phyloP scores from a whole-genome alignment of 768 basidiomycete genomes.

The Chlorophyllum brunneum region DNA sequence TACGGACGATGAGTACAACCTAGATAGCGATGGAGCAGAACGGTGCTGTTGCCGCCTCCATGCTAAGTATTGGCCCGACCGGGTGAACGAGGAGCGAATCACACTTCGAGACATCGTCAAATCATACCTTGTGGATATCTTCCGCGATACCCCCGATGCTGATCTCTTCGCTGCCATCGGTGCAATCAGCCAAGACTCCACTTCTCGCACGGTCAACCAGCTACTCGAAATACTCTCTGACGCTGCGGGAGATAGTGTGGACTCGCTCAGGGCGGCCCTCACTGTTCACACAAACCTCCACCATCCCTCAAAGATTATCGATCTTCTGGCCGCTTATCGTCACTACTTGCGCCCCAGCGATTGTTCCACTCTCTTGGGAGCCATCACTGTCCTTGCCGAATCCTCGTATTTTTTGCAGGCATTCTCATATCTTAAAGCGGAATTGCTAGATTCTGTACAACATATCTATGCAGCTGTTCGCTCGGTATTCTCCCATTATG shows the following conservation, averaged over 20 bases:
- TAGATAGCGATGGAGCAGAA: constrained; percentile 20
- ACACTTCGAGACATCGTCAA: constrained; percentile 43
- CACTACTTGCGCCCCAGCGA: constrained; percentile 65
- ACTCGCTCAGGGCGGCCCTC: constrained; percentile 52
- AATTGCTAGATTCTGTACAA: constrained; percentile 43
- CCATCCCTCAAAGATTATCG: constrained; percentile 30
- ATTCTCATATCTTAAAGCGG: constrained; percentile 45
- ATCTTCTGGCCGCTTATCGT: constrained; percentile 41
- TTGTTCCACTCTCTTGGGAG: constrained; percentile 38
- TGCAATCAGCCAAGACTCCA: constrained; percentile 30
- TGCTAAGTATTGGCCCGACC: constrained; percentile 49
- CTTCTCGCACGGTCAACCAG: constrained; percentile 25
- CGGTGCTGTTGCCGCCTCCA: constrained; percentile 34
- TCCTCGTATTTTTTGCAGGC: constrained; percentile 26
- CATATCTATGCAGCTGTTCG: constrained; percentile 41
- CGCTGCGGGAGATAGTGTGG: constrained; percentile 45
- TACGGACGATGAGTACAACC: constrained; percentile 21
- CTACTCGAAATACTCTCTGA: constrained; percentile 31
- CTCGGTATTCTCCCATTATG: constrained; percentile 43
- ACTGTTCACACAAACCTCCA: constrained; percentile 41
- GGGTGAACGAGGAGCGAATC: constrained; percentile 35
- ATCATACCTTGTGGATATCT: constrained; percentile 39
- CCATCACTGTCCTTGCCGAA: constrained; percentile 35
- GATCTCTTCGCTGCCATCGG: constrained; percentile 42
- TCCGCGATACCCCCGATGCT: constrained; percentile 46